Conservation (phyloP, 352 stramenopile genomes). For the Blastocystis sp. region DNA sequence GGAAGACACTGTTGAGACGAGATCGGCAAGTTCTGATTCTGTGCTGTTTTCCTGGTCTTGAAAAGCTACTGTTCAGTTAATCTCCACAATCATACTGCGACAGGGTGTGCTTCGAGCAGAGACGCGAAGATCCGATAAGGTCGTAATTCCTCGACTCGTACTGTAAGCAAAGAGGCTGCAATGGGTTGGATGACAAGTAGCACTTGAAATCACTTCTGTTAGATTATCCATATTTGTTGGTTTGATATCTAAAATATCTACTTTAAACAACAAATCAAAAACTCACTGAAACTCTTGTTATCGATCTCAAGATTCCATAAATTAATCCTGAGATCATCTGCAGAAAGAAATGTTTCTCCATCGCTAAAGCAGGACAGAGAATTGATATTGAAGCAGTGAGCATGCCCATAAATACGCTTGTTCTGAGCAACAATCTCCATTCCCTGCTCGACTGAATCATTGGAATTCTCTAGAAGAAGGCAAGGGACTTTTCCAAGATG, state of each 20-base stretch:
- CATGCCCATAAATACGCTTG: conserved; percentile 76
- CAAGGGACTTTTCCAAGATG: conserved; percentile 67
- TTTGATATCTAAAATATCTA: conserved; percentile 93
- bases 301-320: conserved; percentile 86
- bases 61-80: conserved; percentile 53
- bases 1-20: conserved; percentile 89
- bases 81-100: conserved; percentile 56
- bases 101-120: conserved; percentile 82
- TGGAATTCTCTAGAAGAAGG: neutral
- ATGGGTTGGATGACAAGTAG: conserved; percentile 86
- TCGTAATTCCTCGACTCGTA: conserved; percentile 85
- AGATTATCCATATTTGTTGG: conserved; percentile 92
- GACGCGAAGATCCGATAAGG: conserved; percentile 86
- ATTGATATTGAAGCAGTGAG: conserved; percentile 95
- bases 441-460: neutral
- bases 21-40: conserved; percentile 84
- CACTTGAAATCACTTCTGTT: conserved; percentile 89
- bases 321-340: conserved; percentile 91
- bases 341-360: conserved; percentile 89
- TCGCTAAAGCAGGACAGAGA: conserved; percentile 88
- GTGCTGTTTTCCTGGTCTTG: neutral
- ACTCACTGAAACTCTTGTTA: conserved; percentile 83
- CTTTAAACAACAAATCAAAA: conserved; percentile 18
- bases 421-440: conserved; percentile 16
- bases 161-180: conserved; percentile 92